Evolutionary conservation across 805 yeast species (phyloP).

Genomic region (Barnettozyma pratensis): DNA sequence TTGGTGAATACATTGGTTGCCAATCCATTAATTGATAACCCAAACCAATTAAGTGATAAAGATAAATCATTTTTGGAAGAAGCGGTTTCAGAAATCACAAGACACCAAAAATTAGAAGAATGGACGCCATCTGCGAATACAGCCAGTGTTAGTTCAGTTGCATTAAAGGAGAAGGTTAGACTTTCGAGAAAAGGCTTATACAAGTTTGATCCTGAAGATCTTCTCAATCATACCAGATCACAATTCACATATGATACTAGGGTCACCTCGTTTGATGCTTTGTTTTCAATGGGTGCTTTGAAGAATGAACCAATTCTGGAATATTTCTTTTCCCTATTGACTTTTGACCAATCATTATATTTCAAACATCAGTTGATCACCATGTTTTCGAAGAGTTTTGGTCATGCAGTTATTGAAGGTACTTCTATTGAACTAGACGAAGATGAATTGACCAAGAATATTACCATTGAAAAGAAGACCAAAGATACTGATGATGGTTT

Average conservation of each 20-base stretch:
- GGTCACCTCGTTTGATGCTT: constrained; percentile 61
- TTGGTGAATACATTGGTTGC: constrained; percentile 38
- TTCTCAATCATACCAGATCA: constrained; percentile 47
- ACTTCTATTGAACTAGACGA: constrained; percentile 55
- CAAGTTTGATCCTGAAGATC: constrained; percentile 46
- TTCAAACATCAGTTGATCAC: constrained; percentile 46
- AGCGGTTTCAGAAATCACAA: constrained; percentile 61
- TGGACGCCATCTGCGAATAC: constrained; percentile 77
- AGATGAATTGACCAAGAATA: constrained; percentile 43
- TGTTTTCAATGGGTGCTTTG: constrained; percentile 73
- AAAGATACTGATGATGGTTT: constrained; percentile 28
- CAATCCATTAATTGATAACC: constrained; percentile 18
- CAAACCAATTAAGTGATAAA: constrained; percentile 16
- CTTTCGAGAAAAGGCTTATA: constrained; percentile 54
- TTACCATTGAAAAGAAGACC: constrained; percentile 6
- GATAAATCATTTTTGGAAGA: constrained; percentile 37
- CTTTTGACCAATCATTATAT: constrained; percentile 50
- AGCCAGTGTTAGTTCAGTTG: constrained; percentile 45
- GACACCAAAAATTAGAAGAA: constrained; percentile 74
- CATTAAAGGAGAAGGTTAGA: constrained; percentile 54
- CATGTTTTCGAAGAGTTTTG: constrained; percentile 46
- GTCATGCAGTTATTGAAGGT: constrained; percentile 64
- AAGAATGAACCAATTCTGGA: constrained; percentile 55
- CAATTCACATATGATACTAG: constrained; percentile 49
- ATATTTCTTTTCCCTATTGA: constrained; percentile 54